Base-by-base conservation (phyloP, 176 grass and related monocot species). In the Oryza meyeriana region DNA sequence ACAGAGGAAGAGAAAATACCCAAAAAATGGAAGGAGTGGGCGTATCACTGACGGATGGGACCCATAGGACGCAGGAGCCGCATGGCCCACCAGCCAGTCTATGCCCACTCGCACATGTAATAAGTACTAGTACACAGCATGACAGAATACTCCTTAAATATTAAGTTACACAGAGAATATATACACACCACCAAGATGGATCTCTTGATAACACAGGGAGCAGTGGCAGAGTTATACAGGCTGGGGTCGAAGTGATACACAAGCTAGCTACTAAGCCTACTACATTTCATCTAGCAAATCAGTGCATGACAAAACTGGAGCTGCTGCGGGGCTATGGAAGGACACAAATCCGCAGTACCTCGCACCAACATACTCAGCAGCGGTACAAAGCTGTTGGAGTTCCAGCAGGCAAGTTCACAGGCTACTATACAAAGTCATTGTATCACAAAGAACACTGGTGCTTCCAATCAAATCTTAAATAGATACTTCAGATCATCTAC, bases 401-500 rank as follows among this genome's bases (percentile, higher is more conserved):
- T 17, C 34, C 38, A 50, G 24, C 18, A 4, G 36, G 24, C 10
- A 17, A 74, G 29, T 27, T 83, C 50, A 74, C 47, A 86, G 25
- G 48, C 58, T 78, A 74, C 58, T 78, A 62, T 8, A 82, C 12
- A 28, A 68, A 7, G 57, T 47, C 14, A 35, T 48, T 20, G 1
- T 4, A 52, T 48, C 31, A 2, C 50, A 18, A 26, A 47, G 28
- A 18, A 17, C 25, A 27, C 12, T 16, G 2, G 12, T 52, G 42
- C 34, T 44, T 38, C 74, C 6, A 36, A 81, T 89, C 84, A 96
- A 61, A 90, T 40, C 89, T 41, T 90, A 85, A 99, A 96, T 68
- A 99, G 77, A 61, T 92, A 96, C 81, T 87, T 91, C 26, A 99
- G 87, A 85, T 99, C 97, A 40, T 99, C 97, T 26, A 92, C 77